Percentiles rank a stretch among this genome's conserved stretches.
Conservation (phyloP, 768 basidiomycete genomes). For the Boletus subparvulus region DNA sequence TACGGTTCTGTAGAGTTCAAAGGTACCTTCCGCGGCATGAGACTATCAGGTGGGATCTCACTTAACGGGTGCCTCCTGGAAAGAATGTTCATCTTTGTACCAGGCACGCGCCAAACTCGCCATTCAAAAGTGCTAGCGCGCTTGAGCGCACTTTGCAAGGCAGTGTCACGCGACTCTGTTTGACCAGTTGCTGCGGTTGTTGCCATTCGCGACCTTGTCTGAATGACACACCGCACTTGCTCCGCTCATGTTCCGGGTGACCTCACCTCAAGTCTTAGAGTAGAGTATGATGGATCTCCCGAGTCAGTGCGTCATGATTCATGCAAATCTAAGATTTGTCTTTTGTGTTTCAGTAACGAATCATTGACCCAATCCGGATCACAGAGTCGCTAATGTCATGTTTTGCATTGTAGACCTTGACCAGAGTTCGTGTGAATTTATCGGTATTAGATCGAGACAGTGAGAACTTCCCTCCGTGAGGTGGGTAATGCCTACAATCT, state of each 20-base stretch:
- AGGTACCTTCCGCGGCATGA: slow-evolving; percentile 7
- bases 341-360: neutral
- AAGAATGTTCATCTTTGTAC: neutral
- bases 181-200: neutral
- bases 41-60: neutral
- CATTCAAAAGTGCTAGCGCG: neutral
- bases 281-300: neutral
- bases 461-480: neutral
- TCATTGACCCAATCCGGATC: neutral
- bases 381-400: neutral
- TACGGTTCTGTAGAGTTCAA: neutral
- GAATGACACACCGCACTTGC: slow-evolving; percentile 1
- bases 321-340: neutral
- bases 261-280: slow-evolving; percentile 1
- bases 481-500: neutral
- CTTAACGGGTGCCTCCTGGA: neutral
- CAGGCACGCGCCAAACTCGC: neutral
- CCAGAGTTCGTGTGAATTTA: neutral
- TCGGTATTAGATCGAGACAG: neutral
- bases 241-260: slow-evolving; percentile 13
- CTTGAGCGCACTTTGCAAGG: neutral
- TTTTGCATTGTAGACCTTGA: neutral
- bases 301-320: neutral
- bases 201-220: neutral
- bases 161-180: neutral